Conservation (phyloP, 169 alveolate genomes). For the Plasmodium vivax region DNA sequence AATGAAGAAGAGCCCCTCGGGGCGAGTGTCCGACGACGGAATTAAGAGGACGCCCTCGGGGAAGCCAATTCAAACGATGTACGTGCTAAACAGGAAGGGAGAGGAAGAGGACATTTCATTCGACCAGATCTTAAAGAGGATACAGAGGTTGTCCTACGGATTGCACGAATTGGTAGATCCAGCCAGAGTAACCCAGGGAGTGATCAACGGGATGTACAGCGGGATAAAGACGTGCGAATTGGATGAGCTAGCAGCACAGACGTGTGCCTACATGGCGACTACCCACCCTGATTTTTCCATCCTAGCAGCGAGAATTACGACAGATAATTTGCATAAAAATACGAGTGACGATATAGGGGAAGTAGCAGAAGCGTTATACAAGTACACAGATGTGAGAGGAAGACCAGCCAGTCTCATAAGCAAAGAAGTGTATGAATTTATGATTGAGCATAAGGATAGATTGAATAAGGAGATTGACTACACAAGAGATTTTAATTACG, state of each 20-base stretch:
- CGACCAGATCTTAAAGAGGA: conserved; percentile 87
- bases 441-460: conserved; percentile 87
- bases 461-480: conserved; percentile 94
- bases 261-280: conserved; percentile 99
- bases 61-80: conserved; percentile 82
- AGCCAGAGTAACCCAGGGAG: conserved; percentile 91
- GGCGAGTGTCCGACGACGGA: conserved; percentile 52
- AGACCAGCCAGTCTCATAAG: conserved; percentile 93
- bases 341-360: conserved; percentile 91
- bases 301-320: conserved; percentile 98
- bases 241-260: conserved; percentile 98
- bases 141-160: conserved; percentile 87
- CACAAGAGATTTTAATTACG: conserved; percentile 95
- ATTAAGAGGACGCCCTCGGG: conserved; percentile 73
- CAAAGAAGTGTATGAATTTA: conserved; percentile 92
- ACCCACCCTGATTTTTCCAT: conserved; percentile 97
- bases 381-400: conserved; percentile 90
- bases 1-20: conserved; percentile 20
- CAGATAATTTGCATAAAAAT: conserved; percentile 96
- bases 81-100: conserved; percentile 88
- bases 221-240: conserved; percentile 95
- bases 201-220: conserved; percentile 92
- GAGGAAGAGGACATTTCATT: conserved; percentile 88
- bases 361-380: conserved; percentile 84
- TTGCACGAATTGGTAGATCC: conserved; percentile 90